phyloP scores from a whole-genome alignment of 2,329 filamentous ascomycete species.

The Cadophora gregata region DNA sequence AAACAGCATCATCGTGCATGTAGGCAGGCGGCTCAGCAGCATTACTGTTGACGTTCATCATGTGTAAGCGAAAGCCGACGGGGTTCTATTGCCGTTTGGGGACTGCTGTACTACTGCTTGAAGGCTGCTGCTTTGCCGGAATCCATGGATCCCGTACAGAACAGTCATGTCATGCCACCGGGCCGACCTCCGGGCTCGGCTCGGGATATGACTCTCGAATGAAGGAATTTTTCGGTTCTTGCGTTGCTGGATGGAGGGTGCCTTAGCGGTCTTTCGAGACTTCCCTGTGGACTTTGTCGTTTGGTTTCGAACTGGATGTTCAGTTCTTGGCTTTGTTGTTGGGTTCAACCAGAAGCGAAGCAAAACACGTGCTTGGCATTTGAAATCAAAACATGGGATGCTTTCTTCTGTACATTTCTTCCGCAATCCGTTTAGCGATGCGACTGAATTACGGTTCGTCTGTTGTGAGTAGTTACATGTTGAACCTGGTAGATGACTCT shows the following conservation, averaged over 20 bases:
- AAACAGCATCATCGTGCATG: not conserved
- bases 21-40: not conserved
- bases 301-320: not conserved
- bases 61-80: constrained; percentile 1
- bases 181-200: no score
- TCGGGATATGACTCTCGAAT: not conserved
- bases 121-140: no score
- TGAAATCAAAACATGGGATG: not conserved
- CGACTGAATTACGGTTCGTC: no score
- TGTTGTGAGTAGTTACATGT: no score
- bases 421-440: not conserved
- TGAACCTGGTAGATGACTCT: no score
- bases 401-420: not conserved
- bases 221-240: not conserved
- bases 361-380: not conserved
- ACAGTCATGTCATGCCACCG: not conserved
- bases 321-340: not conserved
- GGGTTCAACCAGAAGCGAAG: not conserved
- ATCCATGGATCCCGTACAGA: not conserved
- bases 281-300: no score
- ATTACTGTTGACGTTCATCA: not conserved
- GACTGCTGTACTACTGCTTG: no score
- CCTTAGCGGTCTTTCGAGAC: no score
- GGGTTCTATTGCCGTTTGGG: not conserved
- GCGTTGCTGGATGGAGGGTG: no score